phyloP scores from a whole-genome alignment of 148 eudicot genomes.

The Amaranthus cruentus region DNA sequence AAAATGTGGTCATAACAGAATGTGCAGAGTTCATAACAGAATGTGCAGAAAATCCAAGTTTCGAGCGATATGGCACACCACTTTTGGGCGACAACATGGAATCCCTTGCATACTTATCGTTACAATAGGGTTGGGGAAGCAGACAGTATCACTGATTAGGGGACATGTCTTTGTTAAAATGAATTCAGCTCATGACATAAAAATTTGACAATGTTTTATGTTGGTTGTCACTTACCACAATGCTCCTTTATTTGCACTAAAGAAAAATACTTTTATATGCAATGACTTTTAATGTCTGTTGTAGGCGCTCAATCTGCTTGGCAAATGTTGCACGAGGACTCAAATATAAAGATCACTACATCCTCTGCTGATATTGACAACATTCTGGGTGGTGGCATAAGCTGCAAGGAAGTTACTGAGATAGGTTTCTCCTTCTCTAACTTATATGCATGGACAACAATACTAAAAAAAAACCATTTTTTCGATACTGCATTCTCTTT shows the following conservation, averaged over 20 bases:
- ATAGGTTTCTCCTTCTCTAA: slow-evolving; percentile 49
- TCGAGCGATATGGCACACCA: too few relatives aligned
- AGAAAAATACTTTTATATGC: not conserved
- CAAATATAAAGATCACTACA: slow-evolving; percentile 55
- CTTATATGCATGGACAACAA: slow-evolving; percentile 1
- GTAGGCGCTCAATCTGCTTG: slow-evolving; percentile 90
- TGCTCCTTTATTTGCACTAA: not conserved
- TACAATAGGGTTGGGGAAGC: too few relatives aligned
- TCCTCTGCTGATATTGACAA: slow-evolving; percentile 79
- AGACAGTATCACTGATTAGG: too few relatives aligned
- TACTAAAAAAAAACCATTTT: not conserved
- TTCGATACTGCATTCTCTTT: slow-evolving; percentile 2
- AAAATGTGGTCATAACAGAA: too few relatives aligned
- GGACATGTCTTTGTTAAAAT: too few relatives aligned
- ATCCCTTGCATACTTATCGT: too few relatives aligned
- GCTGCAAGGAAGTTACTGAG: slow-evolving; percentile 93
- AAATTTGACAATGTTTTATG: not conserved
- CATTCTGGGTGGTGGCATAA: slow-evolving; percentile 85
- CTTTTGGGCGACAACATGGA: too few relatives aligned
- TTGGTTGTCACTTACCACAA: not conserved
- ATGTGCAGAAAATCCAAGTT: too few relatives aligned
- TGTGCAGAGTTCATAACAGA: too few relatives aligned
- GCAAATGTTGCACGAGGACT: slow-evolving; percentile 80
- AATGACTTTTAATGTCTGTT: slow-evolving; percentile 11
- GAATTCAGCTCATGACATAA: not conserved